phyloP scores from a whole-genome alignment of 768 basidiomycete genomes.

The Favolaschia claudopus region DNA sequence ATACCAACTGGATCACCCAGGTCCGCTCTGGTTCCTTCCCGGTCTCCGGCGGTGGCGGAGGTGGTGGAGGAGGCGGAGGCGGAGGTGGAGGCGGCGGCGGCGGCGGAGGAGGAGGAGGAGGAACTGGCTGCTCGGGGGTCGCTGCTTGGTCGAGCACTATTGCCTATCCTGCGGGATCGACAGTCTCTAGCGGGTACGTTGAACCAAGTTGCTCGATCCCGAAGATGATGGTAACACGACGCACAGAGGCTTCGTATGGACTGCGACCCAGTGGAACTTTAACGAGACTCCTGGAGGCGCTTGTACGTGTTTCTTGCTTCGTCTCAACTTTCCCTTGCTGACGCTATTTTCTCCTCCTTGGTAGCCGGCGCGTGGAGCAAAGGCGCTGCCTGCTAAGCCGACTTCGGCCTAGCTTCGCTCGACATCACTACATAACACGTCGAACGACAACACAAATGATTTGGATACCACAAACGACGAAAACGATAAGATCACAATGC shows the following conservation, averaged over 20 bases:
- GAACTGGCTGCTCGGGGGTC: conserved; percentile 17
- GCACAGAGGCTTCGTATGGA: conserved; percentile 18
- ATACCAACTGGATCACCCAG: conserved; percentile 47
- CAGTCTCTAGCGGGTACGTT: conserved; percentile 8
- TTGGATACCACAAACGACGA: too few species aligned
- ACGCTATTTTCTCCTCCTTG: not conserved
- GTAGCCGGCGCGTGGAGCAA: not conserved
- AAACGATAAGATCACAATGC: too few species aligned
- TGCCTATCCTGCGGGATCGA: conserved; percentile 15
- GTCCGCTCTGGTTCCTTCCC: conserved; percentile 36
- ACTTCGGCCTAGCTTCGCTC: too few species aligned
- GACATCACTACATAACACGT: too few species aligned
- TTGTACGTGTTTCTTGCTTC: conserved; percentile 5
- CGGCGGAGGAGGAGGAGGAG: not conserved
- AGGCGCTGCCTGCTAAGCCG: too few species aligned
- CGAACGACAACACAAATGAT: too few species aligned
- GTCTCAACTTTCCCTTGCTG: not conserved
- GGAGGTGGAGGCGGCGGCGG: not conserved
- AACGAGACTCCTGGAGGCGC: conserved; percentile 17
- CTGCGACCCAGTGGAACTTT: conserved; percentile 22
- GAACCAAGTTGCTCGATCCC: not conserved
- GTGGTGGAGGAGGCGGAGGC: not conserved
- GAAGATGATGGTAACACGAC: too few species aligned
- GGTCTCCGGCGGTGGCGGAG: not conserved
- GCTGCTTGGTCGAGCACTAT: conserved; percentile 12